These are phyloP conservation scores for Penicillium daleae DNA, from an alignment of 495 filamentous ascomycete species.

Conservation along the genomic window DNA sequence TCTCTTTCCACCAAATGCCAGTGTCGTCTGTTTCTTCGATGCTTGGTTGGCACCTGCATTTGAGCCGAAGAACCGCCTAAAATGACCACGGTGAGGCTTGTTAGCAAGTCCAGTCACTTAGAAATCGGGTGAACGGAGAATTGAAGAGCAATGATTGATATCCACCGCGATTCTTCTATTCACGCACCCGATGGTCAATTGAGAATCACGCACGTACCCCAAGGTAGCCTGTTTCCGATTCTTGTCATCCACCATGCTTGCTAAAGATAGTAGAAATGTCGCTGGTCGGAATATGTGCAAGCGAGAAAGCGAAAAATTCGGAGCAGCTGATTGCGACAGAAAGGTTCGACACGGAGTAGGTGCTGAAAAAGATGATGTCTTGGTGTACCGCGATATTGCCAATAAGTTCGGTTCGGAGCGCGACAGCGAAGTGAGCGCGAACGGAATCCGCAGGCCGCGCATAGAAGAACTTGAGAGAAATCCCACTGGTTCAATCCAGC, in stretches of 20 bases:
- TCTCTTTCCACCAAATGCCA: constrained; percentile 60
- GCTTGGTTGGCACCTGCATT: constrained; percentile 43
- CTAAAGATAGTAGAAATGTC: neutral
- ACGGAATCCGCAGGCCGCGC: constrained; percentile 25
- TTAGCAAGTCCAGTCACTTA: constrained; percentile 2
- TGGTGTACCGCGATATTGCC: neutral
- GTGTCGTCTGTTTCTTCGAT: constrained; percentile 72
- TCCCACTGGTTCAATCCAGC: neutral
- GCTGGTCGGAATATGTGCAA: neutral
- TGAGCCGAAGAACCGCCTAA: constrained; percentile 51
- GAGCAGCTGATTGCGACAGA: neutral
- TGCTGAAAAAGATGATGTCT: constrained; percentile 5
- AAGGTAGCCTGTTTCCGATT: constrained; percentile 79
- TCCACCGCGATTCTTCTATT: neutral
- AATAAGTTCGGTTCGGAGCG: constrained; percentile 16
- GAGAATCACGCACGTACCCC: constrained; percentile 85
- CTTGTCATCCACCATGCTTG: constrained; percentile 47
- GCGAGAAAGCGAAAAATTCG: neutral
- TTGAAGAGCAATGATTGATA: neutral
- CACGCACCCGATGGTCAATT: constrained; percentile 84
- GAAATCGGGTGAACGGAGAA: constrained; percentile 12
- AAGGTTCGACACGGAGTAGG: neutral
- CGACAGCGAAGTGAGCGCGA: constrained; percentile 28
- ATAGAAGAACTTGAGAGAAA: constrained; percentile 32
- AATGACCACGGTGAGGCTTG: neutral